Evolutionary conservation across 1,284 basidiomycete genomes (phyloP).

Genomic region (Chondrostereum purpureum): DNA sequence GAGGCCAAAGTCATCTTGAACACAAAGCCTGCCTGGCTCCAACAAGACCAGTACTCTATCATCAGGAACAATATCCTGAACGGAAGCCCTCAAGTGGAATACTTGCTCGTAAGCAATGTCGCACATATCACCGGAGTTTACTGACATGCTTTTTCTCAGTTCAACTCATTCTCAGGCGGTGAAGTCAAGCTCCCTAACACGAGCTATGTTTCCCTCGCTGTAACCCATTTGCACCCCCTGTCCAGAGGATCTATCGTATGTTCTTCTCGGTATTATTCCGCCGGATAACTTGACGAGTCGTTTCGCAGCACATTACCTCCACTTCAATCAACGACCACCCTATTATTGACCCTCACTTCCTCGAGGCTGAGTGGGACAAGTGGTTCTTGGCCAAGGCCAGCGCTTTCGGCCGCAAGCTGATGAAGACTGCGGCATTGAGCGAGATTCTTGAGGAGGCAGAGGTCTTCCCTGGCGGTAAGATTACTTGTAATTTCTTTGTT

Average conservation of each 20-base stretch:
- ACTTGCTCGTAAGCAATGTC: conserved; percentile 17
- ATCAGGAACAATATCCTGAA: conserved; percentile 20
- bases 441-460: conserved; percentile 20
- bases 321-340: conserved; percentile 28
- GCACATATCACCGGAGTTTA: neutral
- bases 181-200: conserved; percentile 21
- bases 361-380: conserved; percentile 23
- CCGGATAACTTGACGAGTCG: neutral
- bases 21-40: conserved; percentile 20
- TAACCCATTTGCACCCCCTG: conserved; percentile 26
- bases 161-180: conserved; percentile 24
- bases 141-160: conserved; percentile 16
- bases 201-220: conserved; percentile 24
- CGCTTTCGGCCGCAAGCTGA: conserved; percentile 22
- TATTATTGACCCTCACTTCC: conserved; percentile 26
- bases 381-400: conserved; percentile 22
- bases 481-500: neutral
- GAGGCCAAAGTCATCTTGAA: conserved; percentile 18
- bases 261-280: neutral
- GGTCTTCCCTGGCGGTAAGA: conserved; percentile 20
- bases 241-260: conserved; percentile 30
- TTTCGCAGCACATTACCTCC: conserved; percentile 20
- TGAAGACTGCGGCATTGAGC: conserved; percentile 19
- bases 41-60: conserved; percentile 20
- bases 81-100: conserved; percentile 22